Conservation (phyloP, 2,329 filamentous ascomycete genomes). For the Aspergillus ruber region DNA sequence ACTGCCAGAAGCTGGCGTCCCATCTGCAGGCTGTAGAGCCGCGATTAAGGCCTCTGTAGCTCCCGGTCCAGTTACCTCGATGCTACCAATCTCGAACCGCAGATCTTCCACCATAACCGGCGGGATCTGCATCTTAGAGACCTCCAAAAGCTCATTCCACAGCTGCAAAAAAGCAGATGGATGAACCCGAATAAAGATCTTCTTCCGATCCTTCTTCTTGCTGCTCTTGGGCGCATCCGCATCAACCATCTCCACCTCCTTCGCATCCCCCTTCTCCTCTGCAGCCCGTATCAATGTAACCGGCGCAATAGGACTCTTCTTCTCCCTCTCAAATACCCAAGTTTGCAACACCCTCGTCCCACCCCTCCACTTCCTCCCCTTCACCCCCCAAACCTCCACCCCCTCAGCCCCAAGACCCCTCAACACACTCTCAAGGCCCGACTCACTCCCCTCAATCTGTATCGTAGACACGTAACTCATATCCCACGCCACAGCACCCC, state of each 20-base stretch:
- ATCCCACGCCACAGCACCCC: slow-evolving; percentile 83
- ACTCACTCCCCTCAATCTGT: slow-evolving; percentile 61
- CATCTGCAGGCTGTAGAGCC: slow-evolving; percentile 49
- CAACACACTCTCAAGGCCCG: slow-evolving; percentile 61
- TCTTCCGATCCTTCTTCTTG: slow-evolving; percentile 38
- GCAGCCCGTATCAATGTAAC: slow-evolving; percentile 71
- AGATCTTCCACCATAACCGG: slow-evolving; percentile 58
- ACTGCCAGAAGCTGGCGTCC: slow-evolving; percentile 17
- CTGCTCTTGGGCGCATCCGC: slow-evolving; percentile 6
- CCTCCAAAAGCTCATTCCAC: slow-evolving; percentile 55
- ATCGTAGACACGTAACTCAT: slow-evolving; percentile 91
- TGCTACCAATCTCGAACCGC: slow-evolving; percentile 66
- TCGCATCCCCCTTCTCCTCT: slow-evolving; percentile 12
- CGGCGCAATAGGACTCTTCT: slow-evolving; percentile 59
- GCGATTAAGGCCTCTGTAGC: slow-evolving; percentile 72
- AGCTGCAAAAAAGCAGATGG: slow-evolving; percentile 65
- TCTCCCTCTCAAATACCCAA: slow-evolving; percentile 53
- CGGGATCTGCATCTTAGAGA: slow-evolving; percentile 58
- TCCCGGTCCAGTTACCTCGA: slow-evolving; percentile 64
- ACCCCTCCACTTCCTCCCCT: slow-evolving; percentile 64
- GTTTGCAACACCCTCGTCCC: slow-evolving; percentile 54
- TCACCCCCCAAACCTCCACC: slow-evolving; percentile 56
- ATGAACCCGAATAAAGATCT: slow-evolving; percentile 68
- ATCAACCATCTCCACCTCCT: slow-evolving; percentile 34
- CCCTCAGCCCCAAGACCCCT: slow-evolving; percentile 56